A percentile compares a stretch with the other conserved stretches of the same genome.
Conservation (phyloP, 2,329 filamentous ascomycete species). For the Golovinomyces cichoracearum region DNA sequence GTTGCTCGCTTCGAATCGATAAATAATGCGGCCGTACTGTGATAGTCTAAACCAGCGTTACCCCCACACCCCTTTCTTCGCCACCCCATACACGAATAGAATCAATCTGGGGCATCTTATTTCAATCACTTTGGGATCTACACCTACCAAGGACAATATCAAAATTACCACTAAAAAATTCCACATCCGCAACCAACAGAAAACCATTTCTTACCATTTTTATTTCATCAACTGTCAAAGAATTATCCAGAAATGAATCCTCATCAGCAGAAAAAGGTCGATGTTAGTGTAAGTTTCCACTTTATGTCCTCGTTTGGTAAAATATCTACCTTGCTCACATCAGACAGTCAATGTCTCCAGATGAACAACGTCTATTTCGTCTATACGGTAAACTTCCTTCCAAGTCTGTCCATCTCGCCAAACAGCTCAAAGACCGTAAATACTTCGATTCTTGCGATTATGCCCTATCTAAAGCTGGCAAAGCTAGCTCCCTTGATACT, state of each 20-base stretch:
- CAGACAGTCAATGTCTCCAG: constrained; percentile 57
- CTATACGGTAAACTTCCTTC: constrained; percentile 95
- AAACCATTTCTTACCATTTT: too few species aligned
- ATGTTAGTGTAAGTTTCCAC: constrained; percentile 51
- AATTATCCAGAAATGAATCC: constrained; percentile 94
- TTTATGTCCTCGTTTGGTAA: background rate
- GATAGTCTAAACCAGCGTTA: too few species aligned
- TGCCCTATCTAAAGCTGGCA: constrained; percentile 88
- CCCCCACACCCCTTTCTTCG: too few species aligned
- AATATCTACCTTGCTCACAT: constrained; percentile 2
- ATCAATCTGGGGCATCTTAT: too few species aligned
- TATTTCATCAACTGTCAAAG: too few species aligned
- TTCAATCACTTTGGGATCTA: too few species aligned
- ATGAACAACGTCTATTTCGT: constrained; percentile 89
- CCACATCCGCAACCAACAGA: too few species aligned
- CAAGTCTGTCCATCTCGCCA: constrained; percentile 87
- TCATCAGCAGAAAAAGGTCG: constrained; percentile 94
- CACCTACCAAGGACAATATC: too few species aligned
- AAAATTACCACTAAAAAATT: too few species aligned
- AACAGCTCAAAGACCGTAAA: constrained; percentile 97
- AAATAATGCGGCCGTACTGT: too few species aligned
- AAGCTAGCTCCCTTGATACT: constrained; percentile 78
- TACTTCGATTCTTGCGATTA: constrained; percentile 96
- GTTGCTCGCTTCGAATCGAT: too few species aligned
- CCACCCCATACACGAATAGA: too few species aligned